Evolutionary conservation across 371 early-diverging fungal species (phyloP), one percentile per base, ranked within the genome.

Genomic region (Apophysomyces ossiformis): DNA sequence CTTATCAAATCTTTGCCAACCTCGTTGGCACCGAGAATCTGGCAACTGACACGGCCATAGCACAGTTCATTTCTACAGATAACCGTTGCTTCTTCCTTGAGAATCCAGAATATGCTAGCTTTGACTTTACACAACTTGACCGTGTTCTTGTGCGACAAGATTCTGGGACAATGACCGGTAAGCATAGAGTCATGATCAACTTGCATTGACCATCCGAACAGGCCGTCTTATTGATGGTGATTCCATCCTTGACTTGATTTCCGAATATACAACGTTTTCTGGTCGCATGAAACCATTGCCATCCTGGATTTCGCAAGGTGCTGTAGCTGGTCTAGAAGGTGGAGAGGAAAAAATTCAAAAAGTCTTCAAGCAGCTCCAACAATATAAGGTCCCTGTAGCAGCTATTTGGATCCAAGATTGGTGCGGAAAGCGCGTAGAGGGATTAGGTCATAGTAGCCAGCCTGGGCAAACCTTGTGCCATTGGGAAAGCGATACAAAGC

Each of bases 241-340:
- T 16, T 73, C 73, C 1, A 76, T 83, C 77, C 63, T 83, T 3
- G 79, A 76, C 36, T 57, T 86, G 1, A 61, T 86, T 32, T 68
- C 81, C 8, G 83, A 81, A 54, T 84, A 83, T 57, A 83, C 86
- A 5, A 60, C 63, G 8, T 79, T 78, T 60, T 54, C 74, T 5
- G 86, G 86, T 11, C 75, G 83, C 26, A 83, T 86, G 82, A 61
- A 64, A 12, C 73, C 80, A 5, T 54, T 86, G 38, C 84, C 86
- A 13, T 77, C 77, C 32, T 86, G 86, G 86, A 66, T 74, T 1
- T 67, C 70, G 7, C 57, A 79, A 21, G 85, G 85, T 9, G 74
- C 72, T 2, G 73, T 85, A 47, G 76, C 77, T 13, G 77, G 81
- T 26, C 75, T 86, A 39, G 79, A 81, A 67, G 86, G 86, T 15